Conservation (phyloP, 768 basidiomycete species). For the Filobasidium floriforme region DNA sequence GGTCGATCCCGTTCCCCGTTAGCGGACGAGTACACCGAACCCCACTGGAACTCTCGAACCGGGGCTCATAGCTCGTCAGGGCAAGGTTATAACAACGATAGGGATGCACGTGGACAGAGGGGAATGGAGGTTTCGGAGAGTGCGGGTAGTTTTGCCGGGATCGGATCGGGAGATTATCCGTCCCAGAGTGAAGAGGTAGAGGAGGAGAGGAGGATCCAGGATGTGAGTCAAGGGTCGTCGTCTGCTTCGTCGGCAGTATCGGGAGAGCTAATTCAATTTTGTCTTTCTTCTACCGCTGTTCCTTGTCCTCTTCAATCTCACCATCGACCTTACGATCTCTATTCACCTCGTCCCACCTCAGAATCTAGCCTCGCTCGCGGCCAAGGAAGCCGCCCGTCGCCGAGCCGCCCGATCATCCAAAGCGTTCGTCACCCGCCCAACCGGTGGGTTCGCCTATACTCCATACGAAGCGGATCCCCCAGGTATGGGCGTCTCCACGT, state of each 20-base stretch:
- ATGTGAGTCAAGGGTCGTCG: conserved; percentile 15
- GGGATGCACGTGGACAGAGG: background rate
- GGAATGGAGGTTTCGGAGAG: background rate
- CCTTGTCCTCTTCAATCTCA: no score
- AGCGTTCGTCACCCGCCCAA: background rate
- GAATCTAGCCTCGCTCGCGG: conserved; percentile 23
- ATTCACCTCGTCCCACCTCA: no score
- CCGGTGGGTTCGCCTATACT: background rate
- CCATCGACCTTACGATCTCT: no score
- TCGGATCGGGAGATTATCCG: conserved; percentile 14
- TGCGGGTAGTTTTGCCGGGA: background rate
- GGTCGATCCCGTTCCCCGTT: background rate
- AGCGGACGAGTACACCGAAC: background rate
- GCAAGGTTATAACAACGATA: no score
- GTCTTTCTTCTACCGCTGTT: no score
- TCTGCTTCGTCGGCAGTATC: no score
- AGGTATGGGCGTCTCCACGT: background rate
- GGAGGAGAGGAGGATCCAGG: conserved; percentile 25
- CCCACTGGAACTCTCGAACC: background rate
- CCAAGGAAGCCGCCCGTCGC: conserved; percentile 22
- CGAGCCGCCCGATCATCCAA: conserved; percentile 24
- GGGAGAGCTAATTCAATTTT: no score
- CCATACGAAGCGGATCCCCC: conserved; percentile 1
- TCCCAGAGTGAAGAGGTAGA: conserved; percentile 20
- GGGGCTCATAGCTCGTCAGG: background rate